Evolutionary conservation across 768 basidiomycete genomes (phyloP), one percentile per base, ranked within the genome.

Genomic region (Agrocybe praecox): DNA sequence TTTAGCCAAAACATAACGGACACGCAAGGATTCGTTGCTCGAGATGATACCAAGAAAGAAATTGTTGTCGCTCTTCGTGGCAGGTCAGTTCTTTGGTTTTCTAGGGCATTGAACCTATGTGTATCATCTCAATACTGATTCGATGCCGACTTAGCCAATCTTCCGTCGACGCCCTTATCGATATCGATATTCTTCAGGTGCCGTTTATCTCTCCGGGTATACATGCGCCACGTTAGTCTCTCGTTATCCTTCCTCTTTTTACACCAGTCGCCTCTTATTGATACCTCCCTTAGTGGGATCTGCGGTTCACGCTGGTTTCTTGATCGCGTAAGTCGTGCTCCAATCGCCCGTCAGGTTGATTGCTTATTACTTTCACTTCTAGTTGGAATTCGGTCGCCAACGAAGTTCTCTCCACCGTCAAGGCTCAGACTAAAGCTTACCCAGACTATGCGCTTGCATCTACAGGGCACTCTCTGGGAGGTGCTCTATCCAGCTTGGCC

Each of bases 391-490:
- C 77, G 7, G 71, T 81, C 33, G 74, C 73, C 7, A 14, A 67
- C 5, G 67, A 73, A 56, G 70, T 81, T 24, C 64, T 75, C 11
- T 52, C 67, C 18, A 67, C 74, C 18, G 56, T 81, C 3, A 58
- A 64, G 5, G 52, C 58, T 15, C 72, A 80, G 55, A 63, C 77
- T 0, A 52, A 57, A 15, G 54, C 58, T 1, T 66, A 79, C 56
- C 69, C 71, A 1, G 72, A 65, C 0, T 75, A 72, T 58, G 59
- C 70, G 0, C 65, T 83, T 43, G 74, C 77, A 11, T 75, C 76
- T 0, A 69, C 70, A 14, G 82, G 82, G 0, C 82, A 84, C 59
- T 83, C 81, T 0, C 63, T 82, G 10, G 82, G 82, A 7, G 82
- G 81, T 10, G 68, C 80, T 0, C 63, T 82, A 6, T 72, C 82